Base-by-base conservation (phyloP, 345 rosid genomes). In the Eucalyptus brandiana region DNA sequence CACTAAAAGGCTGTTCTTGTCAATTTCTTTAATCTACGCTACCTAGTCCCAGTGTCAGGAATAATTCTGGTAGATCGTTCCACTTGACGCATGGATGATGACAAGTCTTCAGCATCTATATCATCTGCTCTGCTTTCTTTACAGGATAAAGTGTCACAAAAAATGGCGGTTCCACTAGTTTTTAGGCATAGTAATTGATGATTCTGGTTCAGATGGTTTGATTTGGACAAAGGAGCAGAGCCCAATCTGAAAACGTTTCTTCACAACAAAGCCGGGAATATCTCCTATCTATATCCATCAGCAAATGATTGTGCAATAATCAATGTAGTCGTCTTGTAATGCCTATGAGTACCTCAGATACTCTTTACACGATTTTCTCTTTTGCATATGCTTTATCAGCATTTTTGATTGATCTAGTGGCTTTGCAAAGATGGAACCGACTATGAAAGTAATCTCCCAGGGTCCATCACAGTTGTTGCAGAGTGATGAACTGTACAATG, bases 401-500 rank as follows among this genome's bases (percentile, higher is more conserved):
- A n/a, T 30, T 12, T 62, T 13, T 62, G 1, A 62, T 30, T 62
- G 34, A 30, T 62, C 17, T 30, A 30, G 32, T 60, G 69, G 34
- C 34, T 28, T 30, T 28, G 69, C 69, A 95, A 93, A 91, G n/a
- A 86, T 87, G 51, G 90, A 86, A 58, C 69, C 34, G 7, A 62
- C 32, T 6, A 2, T 11, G 32, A 14, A 62, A 30, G 34, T 62
- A 62, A 2, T 62, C 69, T 62, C 69, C 69, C 1, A 62, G 4
- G 90, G 87, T n/a, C 76, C 86, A 45, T 90, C 92, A 90, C 97
- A 96, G n/a, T 89, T 95, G 85, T 85, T 95, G 89, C 93, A 91
- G 88, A 94, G 92, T 90, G 92, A 92, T 90, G 96, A 93, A 47
- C 87, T 95, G 28, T 93, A 96, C 86, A 91, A 89, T 91, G 98